These are phyloP conservation scores for Alternaria gansuensis DNA, from an alignment of 2,329 filamentous ascomycete species.

Conservation along the genomic window DNA sequence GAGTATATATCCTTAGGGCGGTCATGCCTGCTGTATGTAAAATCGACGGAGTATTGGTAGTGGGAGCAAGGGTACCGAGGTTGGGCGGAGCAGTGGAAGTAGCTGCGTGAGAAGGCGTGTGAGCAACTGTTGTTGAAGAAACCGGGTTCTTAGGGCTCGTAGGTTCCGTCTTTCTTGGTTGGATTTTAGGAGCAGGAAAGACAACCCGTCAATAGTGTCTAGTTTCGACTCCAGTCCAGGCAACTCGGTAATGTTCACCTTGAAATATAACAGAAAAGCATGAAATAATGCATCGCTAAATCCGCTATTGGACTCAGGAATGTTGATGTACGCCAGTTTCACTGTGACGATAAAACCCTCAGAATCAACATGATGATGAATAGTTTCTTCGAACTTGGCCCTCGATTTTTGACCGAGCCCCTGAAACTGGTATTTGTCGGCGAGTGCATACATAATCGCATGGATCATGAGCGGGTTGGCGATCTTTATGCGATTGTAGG, in stretches of 20 bases:
- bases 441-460: conserved; percentile 32
- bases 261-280: conserved; percentile 30
- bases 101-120: background rate
- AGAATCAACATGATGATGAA: conserved; percentile 29
- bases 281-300: conserved; percentile 44
- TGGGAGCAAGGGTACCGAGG: background rate
- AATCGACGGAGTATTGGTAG: background rate
- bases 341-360: conserved; percentile 43
- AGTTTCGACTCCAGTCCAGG: conserved; percentile 22
- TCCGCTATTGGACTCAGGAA: conserved; percentile 42
- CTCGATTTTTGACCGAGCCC: conserved; percentile 19
- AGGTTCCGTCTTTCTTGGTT: conserved; percentile 17
- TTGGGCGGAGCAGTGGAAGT: background rate
- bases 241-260: conserved; percentile 17
- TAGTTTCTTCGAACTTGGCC: conserved; percentile 25
- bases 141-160: background rate
- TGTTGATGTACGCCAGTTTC: conserved; percentile 33
- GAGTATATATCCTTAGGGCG: background rate
- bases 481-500: conserved; percentile 28
- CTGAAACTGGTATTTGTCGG: conserved; percentile 31
- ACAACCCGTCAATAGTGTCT: conserved; percentile 24
- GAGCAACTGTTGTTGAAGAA: background rate
- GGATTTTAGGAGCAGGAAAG: conserved; percentile 26
- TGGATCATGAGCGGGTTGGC: conserved; percentile 40
- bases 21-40: background rate